Evolutionary conservation across 169 alveolate species (phyloP).

Genomic region (Plasmodium berghei): DNA sequence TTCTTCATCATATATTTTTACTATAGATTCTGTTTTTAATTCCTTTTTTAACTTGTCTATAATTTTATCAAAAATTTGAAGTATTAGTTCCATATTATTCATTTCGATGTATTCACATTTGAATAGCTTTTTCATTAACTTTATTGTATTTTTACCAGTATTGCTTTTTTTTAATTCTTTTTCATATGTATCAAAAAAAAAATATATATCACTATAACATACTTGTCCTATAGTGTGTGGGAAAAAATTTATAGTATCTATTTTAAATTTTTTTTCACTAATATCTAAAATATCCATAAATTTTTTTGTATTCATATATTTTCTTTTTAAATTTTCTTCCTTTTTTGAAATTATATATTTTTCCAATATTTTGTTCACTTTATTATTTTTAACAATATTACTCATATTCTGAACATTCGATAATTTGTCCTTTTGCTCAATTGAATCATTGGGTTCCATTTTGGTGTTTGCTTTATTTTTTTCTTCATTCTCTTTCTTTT

Average conservation of each 20-base stretch:
- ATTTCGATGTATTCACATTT: conserved; percentile 57
- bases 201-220: conserved; percentile 33
- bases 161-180: conserved; percentile 39
- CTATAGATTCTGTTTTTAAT: conserved; percentile 12
- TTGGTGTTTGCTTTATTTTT: neutral
- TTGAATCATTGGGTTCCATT: neutral
- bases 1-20: conserved; percentile 16
- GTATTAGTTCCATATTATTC: conserved; percentile 19
- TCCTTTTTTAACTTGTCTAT: conserved; percentile 29
- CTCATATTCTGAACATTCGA: neutral
- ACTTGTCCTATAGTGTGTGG: conserved; percentile 8
- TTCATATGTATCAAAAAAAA: conserved; percentile 63
- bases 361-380: conserved; percentile 36
- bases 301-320: neutral
- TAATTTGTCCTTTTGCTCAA: neutral
- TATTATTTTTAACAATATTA: neutral
- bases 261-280: conserved; percentile 40
- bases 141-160: conserved; percentile 6
- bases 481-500: neutral
- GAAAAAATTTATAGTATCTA: conserved; percentile 42
- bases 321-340: conserved; percentile 24
- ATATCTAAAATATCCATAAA: conserved; percentile 13
- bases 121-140: conserved; percentile 21
- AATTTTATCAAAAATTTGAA: conserved; percentile 50
- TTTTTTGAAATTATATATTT: conserved; percentile 19